phyloP scores from a whole-genome alignment of 164 flowering plant genomes.

The Dillenia turbinata region DNA sequence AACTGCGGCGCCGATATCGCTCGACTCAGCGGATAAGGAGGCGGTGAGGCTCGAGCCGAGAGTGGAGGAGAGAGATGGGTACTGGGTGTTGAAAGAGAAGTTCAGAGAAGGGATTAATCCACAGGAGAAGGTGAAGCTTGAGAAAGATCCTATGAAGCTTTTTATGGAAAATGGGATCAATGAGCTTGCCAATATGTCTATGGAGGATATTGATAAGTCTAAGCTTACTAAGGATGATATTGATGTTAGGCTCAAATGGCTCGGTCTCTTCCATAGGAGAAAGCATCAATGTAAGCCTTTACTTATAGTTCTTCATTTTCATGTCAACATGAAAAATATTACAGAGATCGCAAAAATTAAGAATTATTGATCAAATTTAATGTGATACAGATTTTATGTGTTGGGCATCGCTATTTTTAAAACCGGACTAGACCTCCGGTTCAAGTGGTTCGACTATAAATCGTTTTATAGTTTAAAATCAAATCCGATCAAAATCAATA shows the following conservation, averaged over 20 bases:
- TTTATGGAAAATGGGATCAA: constrained; percentile 62
- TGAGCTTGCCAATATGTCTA: constrained; percentile 53
- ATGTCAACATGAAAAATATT: no score
- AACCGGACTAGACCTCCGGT: no score
- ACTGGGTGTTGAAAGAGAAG: constrained; percentile 79
- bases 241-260: constrained; percentile 94
- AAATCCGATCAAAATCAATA: no score
- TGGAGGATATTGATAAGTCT: constrained; percentile 66
- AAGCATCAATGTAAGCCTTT: constrained; percentile 80
- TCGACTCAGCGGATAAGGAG: constrained; percentile 9
- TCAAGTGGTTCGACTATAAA: no score
- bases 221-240: constrained; percentile 72
- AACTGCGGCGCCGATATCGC: constrained; percentile 1
- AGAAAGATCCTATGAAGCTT: constrained; percentile 83
- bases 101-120: constrained; percentile 76
- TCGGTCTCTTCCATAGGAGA: constrained; percentile 86
- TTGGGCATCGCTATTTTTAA: no score
- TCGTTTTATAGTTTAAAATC: no score
- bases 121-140: constrained; percentile 84
- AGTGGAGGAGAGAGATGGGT: constrained; percentile 80
- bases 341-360: no score
- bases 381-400: no score
- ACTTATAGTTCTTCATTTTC: neutral
- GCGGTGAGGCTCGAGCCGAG: constrained; percentile 73
- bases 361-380: no score